A percentile compares a stretch with the other conserved stretches of the same genome.
Evolutionary conservation across 148 eudicot species (phyloP).

Genomic region (Drosera capensis): DNA sequence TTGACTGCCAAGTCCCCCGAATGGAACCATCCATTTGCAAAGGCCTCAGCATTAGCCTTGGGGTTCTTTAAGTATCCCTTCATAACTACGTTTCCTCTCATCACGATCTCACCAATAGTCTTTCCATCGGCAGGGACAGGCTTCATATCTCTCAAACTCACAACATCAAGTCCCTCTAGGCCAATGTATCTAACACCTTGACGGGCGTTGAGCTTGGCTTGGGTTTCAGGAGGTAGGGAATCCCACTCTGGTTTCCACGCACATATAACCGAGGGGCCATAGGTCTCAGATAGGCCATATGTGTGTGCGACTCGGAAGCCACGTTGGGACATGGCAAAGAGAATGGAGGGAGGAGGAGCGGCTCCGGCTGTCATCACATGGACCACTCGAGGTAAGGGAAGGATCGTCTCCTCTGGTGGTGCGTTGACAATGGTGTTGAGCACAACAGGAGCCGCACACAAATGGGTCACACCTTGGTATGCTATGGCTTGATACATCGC

Average conservation of each 20-base stretch:
- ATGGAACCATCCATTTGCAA: conserved; percentile 78
- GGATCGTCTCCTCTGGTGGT: conserved; percentile 41
- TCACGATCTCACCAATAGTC: conserved; percentile 71
- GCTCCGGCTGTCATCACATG: conserved; percentile 93
- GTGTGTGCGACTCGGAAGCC: conserved; percentile 91
- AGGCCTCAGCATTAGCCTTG: conserved; percentile 66
- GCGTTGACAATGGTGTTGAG: conserved; percentile 77
- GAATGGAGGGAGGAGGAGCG: conserved; percentile 76
- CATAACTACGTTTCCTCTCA: conserved; percentile 82
- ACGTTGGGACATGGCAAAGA: conserved; percentile 47
- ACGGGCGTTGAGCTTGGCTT: conserved; percentile 65
- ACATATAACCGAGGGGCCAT: conserved; percentile 73
- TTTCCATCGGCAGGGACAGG: conserved; percentile 81
- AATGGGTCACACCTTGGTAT: conserved; percentile 63
- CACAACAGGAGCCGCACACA: conserved; percentile 94
- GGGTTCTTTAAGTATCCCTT: conserved; percentile 90
- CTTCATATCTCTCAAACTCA: conserved; percentile 42
- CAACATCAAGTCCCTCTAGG: conserved; percentile 62
- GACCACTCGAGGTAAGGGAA: conserved; percentile 59
- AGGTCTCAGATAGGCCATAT: conserved; percentile 85
- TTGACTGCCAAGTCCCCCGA: conserved; percentile 86
- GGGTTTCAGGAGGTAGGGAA: conserved; percentile 36
- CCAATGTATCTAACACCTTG: conserved; percentile 71
- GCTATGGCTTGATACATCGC: conserved; percentile 72
- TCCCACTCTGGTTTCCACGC: conserved; percentile 99